These are phyloP conservation scores for Hypsizygus marmoreus DNA, from an alignment of 768 basidiomycete species.

Conservation along the genomic window DNA sequence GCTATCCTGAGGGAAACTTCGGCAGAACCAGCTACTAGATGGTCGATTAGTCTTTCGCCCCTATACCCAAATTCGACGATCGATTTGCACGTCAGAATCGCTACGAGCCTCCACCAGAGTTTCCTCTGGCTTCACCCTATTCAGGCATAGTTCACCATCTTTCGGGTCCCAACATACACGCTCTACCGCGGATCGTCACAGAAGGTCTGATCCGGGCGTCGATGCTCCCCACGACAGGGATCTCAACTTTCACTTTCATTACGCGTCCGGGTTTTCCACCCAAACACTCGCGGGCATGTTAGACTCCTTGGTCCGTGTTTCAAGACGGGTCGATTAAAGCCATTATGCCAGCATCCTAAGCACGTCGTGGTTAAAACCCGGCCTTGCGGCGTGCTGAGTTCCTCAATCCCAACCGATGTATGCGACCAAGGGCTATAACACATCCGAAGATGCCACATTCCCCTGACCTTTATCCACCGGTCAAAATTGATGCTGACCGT, in stretches of 20 bases:
- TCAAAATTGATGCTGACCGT: conserved; percentile 72
- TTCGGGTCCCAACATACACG: conserved; percentile 67
- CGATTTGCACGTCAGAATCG: conserved; percentile 97
- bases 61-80: conserved; percentile 95
- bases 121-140: conserved; percentile 94
- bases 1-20: conserved; percentile 78
- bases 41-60: conserved; percentile 96
- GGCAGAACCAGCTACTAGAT: conserved; percentile 91
- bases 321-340: conserved; percentile 83
- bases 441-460: conserved; percentile 72
- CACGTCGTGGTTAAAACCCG: conserved; percentile 35
- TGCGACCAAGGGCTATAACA: conserved; percentile 64
- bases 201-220: conserved; percentile 75
- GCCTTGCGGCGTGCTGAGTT: conserved; percentile 56
- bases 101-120: conserved; percentile 95
- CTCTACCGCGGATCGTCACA: conserved; percentile 78
- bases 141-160: conserved; percentile 85
- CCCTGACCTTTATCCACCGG: conserved; percentile 67
- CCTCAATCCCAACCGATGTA: conserved; percentile 65
- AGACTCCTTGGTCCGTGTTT: conserved; percentile 89
- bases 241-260: conserved; percentile 70
- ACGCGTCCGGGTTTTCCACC: conserved; percentile 67
- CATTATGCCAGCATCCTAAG: conserved; percentile 80
- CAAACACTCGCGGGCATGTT: conserved; percentile 82
- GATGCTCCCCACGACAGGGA: conserved; percentile 66